Evolutionary conservation across 441 rosid genomes (phyloP).

Genomic region (Pelargonium citronellum): DNA sequence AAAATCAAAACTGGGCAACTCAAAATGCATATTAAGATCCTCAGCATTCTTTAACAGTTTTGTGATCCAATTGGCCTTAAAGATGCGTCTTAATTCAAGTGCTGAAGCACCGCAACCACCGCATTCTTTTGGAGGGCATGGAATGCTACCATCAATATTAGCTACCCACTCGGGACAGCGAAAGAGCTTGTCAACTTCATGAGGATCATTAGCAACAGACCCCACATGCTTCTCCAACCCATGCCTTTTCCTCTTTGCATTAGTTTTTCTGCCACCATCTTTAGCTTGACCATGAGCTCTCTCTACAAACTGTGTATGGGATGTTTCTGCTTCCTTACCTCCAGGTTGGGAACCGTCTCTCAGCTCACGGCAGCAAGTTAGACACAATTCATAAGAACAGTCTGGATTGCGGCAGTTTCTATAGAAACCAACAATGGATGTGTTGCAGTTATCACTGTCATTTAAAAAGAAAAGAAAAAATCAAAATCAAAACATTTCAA

Average conservation of each 20-base stretch:
- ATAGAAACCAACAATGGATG: slow-evolving; percentile 36
- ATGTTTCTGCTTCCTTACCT: slow-evolving; percentile 23
- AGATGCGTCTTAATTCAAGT: slow-evolving; percentile 34
- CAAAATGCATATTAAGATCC: slow-evolving; percentile 25
- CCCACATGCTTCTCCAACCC: slow-evolving; percentile 21
- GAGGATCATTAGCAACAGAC: slow-evolving; percentile 5
- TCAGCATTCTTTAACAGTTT: slow-evolving; percentile 32
- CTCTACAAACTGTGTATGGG: slow-evolving; percentile 20
- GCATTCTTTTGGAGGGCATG: slow-evolving; percentile 37
- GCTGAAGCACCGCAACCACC: slow-evolving; percentile 41
- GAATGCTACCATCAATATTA: slow-evolving; percentile 31
- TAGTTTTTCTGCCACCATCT: slow-evolving; percentile 19
- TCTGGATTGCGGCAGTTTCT: slow-evolving; percentile 36
- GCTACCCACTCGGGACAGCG: slow-evolving; percentile 29
- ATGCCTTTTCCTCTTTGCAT: slow-evolving; percentile 17
- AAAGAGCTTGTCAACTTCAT: not conserved
- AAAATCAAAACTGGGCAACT: slow-evolving; percentile 18
- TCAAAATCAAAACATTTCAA: not conserved
- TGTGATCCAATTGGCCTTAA: slow-evolving; percentile 25
- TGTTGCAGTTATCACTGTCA: slow-evolving; percentile 40
- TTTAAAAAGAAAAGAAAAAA: not conserved
- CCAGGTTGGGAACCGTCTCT: slow-evolving; percentile 28
- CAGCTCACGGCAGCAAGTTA: slow-evolving; percentile 37
- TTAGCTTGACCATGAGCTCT: slow-evolving; percentile 16
- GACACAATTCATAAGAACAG: slow-evolving; percentile 41